Conservation (phyloP, 2,329 filamentous ascomycete species). For the Sporothrix humicola region DNA sequence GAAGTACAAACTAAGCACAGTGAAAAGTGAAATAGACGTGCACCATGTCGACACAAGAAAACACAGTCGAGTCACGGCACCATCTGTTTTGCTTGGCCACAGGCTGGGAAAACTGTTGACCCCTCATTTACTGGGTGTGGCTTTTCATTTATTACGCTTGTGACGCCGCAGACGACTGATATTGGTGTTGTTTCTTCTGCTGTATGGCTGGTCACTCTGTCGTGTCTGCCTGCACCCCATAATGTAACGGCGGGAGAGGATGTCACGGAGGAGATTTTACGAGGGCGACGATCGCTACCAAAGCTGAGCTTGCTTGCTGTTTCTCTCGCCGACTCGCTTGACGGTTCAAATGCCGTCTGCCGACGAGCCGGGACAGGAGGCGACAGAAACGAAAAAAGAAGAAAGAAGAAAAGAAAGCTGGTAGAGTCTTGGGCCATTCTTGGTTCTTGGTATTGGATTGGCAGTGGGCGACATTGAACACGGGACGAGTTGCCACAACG, state of each 20-base stretch:
- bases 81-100: too few species aligned
- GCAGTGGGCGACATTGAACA: background rate
- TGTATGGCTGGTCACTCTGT: background rate
- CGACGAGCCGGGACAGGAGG: background rate
- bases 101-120: too few species aligned
- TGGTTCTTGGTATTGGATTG: background rate
- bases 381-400: background rate
- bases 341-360: background rate
- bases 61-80: too few species aligned
- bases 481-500: constrained; percentile 24
- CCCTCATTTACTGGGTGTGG: too few species aligned
- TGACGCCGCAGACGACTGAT: background rate
- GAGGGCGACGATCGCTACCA: background rate
- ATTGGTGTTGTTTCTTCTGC: background rate
- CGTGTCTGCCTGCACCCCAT: background rate
- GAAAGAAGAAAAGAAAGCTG: background rate
- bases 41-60: too few species aligned
- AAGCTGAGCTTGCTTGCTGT: background rate
- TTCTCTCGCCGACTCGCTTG: background rate
- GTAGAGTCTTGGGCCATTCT: background rate
- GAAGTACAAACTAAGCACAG: too few species aligned
- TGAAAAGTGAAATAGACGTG: too few species aligned
- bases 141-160: background rate
- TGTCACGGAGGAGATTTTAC: background rate
- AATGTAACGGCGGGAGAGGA: constrained; percentile 21